Evolutionary conservation across 495 filamentous ascomycete species (phyloP).

Genomic region (Glarea lozoyensis): DNA sequence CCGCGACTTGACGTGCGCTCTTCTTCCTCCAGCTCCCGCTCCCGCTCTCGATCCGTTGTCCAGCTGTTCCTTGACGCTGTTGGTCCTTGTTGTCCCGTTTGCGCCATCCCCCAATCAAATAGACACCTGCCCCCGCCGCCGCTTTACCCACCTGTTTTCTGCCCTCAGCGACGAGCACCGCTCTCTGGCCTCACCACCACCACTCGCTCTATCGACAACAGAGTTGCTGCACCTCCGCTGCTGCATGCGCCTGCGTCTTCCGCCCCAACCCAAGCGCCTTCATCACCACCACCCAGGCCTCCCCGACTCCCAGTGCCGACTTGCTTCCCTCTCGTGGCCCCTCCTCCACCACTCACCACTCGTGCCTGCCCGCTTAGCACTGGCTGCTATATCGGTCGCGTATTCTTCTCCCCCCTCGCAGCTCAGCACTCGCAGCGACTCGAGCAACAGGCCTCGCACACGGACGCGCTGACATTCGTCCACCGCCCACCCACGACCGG

Average conservation of each 20-base stretch:
- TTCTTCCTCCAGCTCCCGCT: too few species aligned
- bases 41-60: too few species aligned
- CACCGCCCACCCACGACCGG: too few species aligned
- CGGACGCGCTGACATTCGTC: conserved; percentile 10
- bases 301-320: conserved; percentile 20
- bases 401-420: conserved; percentile 9
- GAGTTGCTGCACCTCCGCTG: conserved; percentile 14
- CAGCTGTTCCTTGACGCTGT: too few species aligned
- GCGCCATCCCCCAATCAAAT: too few species aligned
- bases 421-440: background rate
- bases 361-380: conserved; percentile 32
- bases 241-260: conserved; percentile 4
- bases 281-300: conserved; percentile 15
- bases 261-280: conserved; percentile 8
- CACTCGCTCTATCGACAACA: conserved; percentile 1
- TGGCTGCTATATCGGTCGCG: conserved; percentile 17
- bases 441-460: conserved; percentile 12
- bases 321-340: conserved; percentile 14
- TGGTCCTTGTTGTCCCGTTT: too few species aligned
- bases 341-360: background rate
- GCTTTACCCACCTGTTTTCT: too few species aligned
- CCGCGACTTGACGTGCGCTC: too few species aligned
- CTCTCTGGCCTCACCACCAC: background rate
- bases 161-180: too few species aligned
- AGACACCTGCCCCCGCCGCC: too few species aligned